phyloP scores from a whole-genome alignment of 2,329 filamentous ascomycete species.

The Trichoderma atroviride region DNA sequence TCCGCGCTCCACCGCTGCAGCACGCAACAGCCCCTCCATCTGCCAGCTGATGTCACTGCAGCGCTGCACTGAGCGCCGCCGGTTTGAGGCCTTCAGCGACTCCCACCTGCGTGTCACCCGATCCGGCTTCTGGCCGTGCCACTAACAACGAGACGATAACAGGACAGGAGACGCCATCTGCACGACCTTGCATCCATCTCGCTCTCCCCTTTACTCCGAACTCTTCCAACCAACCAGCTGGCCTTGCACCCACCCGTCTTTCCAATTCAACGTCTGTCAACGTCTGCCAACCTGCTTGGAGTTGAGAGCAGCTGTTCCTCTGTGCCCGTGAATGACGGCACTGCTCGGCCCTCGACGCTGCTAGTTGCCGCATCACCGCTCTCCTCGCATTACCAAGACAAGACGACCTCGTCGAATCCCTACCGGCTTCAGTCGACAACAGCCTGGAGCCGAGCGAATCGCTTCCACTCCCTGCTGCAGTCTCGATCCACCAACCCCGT shows the following conservation, averaged over 20 bases:
- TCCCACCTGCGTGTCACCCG: constrained; percentile 22
- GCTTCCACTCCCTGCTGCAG: neutral
- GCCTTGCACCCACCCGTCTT: neutral
- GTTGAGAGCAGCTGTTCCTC: neutral
- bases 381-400: neutral
- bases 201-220: neutral
- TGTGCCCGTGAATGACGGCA: constrained; percentile 24
- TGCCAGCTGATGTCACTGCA: constrained; percentile 16
- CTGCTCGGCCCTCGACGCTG: constrained; percentile 31
- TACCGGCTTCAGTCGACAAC: neutral
- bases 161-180: neutral
- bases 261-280: neutral
- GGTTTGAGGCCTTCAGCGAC: neutral
- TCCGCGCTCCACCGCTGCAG: constrained; percentile 7
- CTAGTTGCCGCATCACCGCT: constrained; percentile 30
- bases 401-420: too few species aligned
- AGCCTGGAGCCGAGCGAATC: neutral
- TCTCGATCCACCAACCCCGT: constrained; percentile 3
- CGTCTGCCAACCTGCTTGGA: neutral
- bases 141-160: neutral
- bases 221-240: constrained; percentile 22
- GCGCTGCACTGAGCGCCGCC: neutral
- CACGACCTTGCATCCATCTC: neutral
- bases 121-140: constrained; percentile 20
- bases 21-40: constrained; percentile 16